Evolutionary conservation across 148 eudicot genomes (phyloP).

Genomic region (Vaccinium darrowii): DNA sequence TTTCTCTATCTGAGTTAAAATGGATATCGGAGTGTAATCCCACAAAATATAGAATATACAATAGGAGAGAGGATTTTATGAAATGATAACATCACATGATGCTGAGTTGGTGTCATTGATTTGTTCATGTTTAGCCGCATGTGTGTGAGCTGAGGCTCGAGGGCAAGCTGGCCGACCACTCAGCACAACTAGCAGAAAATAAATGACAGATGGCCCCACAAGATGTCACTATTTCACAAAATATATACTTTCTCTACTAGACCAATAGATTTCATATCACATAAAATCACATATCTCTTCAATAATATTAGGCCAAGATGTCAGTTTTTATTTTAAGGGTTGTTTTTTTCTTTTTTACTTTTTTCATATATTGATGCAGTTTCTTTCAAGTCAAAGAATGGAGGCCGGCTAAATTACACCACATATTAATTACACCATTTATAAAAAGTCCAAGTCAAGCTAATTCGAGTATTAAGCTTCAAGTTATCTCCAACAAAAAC

Average conservation of each 20-base stretch:
- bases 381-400: slow-evolving; percentile 1
- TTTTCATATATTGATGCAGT: not conserved
- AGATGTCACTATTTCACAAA: too few species aligned
- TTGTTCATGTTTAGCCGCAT: not conserved
- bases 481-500: not conserved
- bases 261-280: too few species aligned
- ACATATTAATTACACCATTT: not conserved
- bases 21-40: not conserved
- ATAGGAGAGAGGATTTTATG: not conserved
- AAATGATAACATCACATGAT: not conserved
- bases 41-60: not conserved
- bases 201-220: not conserved
- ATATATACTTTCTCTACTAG: too few species aligned
- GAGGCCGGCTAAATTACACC: not conserved
- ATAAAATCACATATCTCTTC: too few species aligned
- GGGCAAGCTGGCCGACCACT: not conserved
- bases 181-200: not conserved
- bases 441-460: not conserved
- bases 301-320: too few species aligned
- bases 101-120: not conserved
- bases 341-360: not conserved
- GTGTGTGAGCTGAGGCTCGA: not conserved
- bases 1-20: not conserved
- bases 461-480: not conserved
- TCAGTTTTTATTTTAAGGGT: too few species aligned